Evolutionary conservation across 257 asterid species (phyloP).

Genomic region (Thymus quinquecostatus): DNA sequence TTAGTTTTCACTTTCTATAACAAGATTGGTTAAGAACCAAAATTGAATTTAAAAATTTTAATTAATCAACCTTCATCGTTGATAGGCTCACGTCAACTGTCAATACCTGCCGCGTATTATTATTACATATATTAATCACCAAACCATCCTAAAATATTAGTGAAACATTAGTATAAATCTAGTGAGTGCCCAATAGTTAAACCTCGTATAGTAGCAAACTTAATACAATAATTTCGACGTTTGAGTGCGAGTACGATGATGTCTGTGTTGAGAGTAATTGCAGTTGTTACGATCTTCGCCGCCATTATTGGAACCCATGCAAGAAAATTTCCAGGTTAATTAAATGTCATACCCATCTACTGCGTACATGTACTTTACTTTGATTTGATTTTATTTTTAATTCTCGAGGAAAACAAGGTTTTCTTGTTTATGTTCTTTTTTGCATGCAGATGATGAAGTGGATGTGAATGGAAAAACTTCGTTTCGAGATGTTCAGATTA

Average conservation of each 20-base stretch:
- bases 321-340: not conserved
- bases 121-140: not conserved
- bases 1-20: not conserved
- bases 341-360: too few species aligned
- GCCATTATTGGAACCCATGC: not conserved
- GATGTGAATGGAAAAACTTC: not conserved
- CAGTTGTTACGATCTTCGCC: not conserved
- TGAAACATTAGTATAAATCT: not conserved
- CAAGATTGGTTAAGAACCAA: not conserved
- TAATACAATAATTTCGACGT: not conserved
- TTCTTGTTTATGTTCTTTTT: not conserved
- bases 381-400: not conserved
- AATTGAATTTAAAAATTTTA: not conserved
- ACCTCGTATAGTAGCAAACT: not conserved
- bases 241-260: not conserved
- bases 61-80: not conserved
- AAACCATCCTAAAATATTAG: not conserved
- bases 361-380: too few species aligned
- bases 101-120: not conserved
- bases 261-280: not conserved
- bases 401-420: not conserved
- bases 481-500: not conserved
- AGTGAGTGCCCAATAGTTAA: not conserved
- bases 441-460: not conserved
- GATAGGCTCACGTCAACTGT: conserved; percentile 2